These are phyloP conservation scores for Lepiota venenata DNA, from an alignment of 768 basidiomycete species.

Conservation along the genomic window DNA sequence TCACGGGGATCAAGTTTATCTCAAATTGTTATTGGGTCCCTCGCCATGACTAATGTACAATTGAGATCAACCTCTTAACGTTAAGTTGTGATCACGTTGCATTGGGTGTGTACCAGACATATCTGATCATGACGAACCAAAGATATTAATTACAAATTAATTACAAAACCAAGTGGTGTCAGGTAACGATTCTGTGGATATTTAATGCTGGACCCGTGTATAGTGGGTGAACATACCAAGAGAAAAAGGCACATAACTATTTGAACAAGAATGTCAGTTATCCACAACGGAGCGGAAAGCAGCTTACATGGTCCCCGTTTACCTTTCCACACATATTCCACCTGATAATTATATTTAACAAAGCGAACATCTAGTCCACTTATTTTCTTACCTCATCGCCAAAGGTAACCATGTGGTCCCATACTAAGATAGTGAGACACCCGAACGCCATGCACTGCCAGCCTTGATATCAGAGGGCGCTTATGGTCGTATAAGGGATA, in stretches of 20 bases:
- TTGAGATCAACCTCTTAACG: too few relatives aligned
- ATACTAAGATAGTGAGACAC: constrained; percentile 48
- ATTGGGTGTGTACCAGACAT: too few relatives aligned
- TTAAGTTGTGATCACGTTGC: too few relatives aligned
- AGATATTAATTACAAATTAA: constrained; percentile 58
- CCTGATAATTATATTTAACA: too few relatives aligned
- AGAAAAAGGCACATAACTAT: constrained; percentile 42
- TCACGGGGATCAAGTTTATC: too few relatives aligned
- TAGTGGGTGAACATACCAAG: constrained; percentile 24
- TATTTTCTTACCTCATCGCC: constrained; percentile 28
- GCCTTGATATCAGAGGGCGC: not conserved
- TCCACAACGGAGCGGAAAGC: not conserved
- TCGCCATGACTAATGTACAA: too few relatives aligned
- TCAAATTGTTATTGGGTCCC: too few relatives aligned
- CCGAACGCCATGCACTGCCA: constrained; percentile 48
- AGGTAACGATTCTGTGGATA: constrained; percentile 57
- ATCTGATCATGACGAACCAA: constrained; percentile 27
- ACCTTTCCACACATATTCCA: constrained; percentile 52
- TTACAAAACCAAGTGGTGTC: constrained; percentile 57
- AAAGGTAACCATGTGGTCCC: constrained; percentile 56
- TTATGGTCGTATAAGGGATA: too few relatives aligned
- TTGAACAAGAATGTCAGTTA: not conserved
- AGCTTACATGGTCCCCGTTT: constrained; percentile 42
- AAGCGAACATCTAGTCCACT: not conserved
- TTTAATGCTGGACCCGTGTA: not conserved